Conservation (phyloP, 2,329 filamentous ascomycete species). For the Scedosporium dehoogii region DNA sequence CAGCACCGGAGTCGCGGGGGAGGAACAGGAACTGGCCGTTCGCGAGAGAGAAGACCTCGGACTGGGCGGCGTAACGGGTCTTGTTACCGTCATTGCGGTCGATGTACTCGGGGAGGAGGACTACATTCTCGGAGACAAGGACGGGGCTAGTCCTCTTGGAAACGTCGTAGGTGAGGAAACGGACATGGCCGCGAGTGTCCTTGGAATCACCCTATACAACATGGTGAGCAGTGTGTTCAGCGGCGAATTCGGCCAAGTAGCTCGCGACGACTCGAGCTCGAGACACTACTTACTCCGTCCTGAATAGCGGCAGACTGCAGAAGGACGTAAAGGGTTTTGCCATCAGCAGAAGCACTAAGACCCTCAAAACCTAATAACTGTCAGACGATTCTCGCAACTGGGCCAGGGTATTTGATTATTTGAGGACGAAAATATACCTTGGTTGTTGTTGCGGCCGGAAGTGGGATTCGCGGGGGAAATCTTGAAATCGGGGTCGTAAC, state of each 20-base stretch:
- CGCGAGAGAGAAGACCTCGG: conserved; percentile 56
- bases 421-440: conserved; percentile 25
- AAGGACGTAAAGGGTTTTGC: conserved; percentile 53
- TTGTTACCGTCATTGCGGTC: conserved; percentile 33
- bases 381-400: not conserved
- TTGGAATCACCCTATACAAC: not conserved
- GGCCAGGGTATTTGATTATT: no score
- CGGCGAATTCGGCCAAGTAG: not conserved
- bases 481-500: conserved; percentile 37
- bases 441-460: conserved; percentile 60
- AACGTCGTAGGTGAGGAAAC: conserved; percentile 56
- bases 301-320: conserved; percentile 49
- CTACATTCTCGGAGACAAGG: conserved; percentile 53
- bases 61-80: conserved; percentile 51
- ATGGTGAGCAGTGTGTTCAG: not conserved
- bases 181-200: conserved; percentile 41
- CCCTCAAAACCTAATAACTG: conserved; percentile 49
- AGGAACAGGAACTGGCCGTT: conserved; percentile 57
- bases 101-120: conserved; percentile 50
- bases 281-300: conserved; percentile 14
- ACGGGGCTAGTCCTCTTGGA: conserved; percentile 23
- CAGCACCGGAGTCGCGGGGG: conserved; percentile 51
- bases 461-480: conserved; percentile 46
- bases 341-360: conserved; percentile 51
- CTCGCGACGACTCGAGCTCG: conserved; percentile 4